phyloP scores from a whole-genome alignment of 352 stramenopile species.

The Elongisporangium prolatum region DNA sequence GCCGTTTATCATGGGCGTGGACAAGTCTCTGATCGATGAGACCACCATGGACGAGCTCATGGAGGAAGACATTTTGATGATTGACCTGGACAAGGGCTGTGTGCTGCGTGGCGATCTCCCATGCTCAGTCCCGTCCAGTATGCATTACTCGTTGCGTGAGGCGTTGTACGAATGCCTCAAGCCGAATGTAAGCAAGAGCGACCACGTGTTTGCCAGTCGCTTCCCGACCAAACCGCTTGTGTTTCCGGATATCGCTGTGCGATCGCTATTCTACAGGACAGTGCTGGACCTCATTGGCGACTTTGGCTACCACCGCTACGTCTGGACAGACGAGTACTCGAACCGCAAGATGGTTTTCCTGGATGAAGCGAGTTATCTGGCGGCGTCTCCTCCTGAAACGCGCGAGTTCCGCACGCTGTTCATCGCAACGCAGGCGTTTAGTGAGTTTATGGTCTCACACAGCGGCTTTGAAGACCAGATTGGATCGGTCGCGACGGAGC shows the following conservation, averaged over 20 bases:
- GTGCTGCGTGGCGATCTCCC: constrained; percentile 47
- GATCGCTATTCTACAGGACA: constrained; percentile 53
- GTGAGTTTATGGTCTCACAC: constrained; percentile 79
- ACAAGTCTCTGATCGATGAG: constrained; percentile 58
- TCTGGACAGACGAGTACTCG: constrained; percentile 83
- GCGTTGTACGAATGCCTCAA: constrained; percentile 63
- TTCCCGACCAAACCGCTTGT: constrained; percentile 60
- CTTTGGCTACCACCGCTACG: constrained; percentile 82
- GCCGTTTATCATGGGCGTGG: constrained; percentile 81
- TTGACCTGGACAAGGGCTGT: constrained; percentile 69
- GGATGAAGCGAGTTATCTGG: constrained; percentile 82
- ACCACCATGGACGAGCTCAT: constrained; percentile 36
- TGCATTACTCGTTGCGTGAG: constrained; percentile 43
- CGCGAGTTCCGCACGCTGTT: constrained; percentile 84
- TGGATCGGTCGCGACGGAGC: constrained; percentile 2
- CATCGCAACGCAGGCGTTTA: constrained; percentile 81
- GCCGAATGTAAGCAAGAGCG: constrained; percentile 63
- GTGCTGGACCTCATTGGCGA: constrained; percentile 72
- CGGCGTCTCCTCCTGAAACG: constrained; percentile 62
- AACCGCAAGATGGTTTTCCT: constrained; percentile 79
- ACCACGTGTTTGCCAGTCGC: constrained; percentile 67
- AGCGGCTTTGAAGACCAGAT: constrained; percentile 75
- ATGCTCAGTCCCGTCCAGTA: constrained; percentile 36
- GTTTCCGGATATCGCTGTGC: constrained; percentile 74
- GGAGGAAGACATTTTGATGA: constrained; percentile 62